Conservation (phyloP, 805 yeast genomes). For the Zygosaccharomyces bailii region DNA sequence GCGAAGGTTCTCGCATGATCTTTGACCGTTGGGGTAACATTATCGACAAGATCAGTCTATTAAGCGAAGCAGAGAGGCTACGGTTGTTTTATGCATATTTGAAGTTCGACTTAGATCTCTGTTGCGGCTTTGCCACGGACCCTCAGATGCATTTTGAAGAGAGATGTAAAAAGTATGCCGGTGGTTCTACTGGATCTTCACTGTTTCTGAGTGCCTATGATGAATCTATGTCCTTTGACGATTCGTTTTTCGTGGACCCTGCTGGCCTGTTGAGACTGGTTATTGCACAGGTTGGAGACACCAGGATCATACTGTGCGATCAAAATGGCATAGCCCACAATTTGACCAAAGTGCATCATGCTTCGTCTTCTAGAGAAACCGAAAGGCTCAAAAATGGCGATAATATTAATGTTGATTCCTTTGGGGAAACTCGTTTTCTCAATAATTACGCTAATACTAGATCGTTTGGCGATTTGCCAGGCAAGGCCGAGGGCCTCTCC, state of each 20-base stretch:
- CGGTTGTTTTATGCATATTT: constrained; percentile 29
- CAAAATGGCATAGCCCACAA: constrained; percentile 73
- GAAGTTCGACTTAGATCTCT: constrained; percentile 31
- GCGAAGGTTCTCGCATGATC: constrained; percentile 34
- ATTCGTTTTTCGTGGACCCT: constrained; percentile 48
- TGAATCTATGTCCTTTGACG: constrained; percentile 25
- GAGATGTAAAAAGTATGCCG: constrained; percentile 32
- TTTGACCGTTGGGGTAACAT: constrained; percentile 38
- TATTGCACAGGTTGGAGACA: constrained; percentile 91
- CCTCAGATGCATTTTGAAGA: constrained; percentile 20
- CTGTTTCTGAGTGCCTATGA: constrained; percentile 43
- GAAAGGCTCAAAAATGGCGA: constrained; percentile 63
- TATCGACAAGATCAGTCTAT: constrained; percentile 35
- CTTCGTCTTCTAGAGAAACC: constrained; percentile 75
- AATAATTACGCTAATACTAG: constrained; percentile 86
- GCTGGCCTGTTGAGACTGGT: constrained; percentile 62
- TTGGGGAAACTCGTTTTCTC: constrained; percentile 82
- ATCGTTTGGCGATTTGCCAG: constrained; percentile 84
- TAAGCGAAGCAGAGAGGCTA: constrained; percentile 33
- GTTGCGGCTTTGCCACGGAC: constrained; percentile 27
- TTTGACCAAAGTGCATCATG: constrained; percentile 80
- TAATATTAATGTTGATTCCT: constrained; percentile 74
- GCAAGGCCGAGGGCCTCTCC: constrained; percentile 77
- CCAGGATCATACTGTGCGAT: constrained; percentile 83
- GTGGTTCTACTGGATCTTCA: constrained; percentile 76